Conservation (phyloP, 768 basidiomycete species). For the Termitomyces sp. region DNA sequence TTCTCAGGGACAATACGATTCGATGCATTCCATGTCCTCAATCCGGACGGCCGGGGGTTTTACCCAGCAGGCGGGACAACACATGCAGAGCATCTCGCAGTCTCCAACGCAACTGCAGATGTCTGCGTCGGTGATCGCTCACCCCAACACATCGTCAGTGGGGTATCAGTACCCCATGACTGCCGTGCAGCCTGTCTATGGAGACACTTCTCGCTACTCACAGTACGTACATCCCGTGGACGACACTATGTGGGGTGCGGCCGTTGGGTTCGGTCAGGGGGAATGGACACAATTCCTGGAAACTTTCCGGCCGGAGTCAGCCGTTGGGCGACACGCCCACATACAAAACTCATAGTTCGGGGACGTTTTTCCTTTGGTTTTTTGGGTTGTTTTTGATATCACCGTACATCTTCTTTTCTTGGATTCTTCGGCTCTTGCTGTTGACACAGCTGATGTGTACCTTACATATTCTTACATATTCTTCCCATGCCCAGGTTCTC, state of each 20-base stretch:
- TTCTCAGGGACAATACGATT: conserved; percentile 29
- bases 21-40: conserved; percentile 16
- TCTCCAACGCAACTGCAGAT: conserved; percentile 20
- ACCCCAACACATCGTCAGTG: conserved; percentile 1
- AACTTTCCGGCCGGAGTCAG: conserved; percentile 47
- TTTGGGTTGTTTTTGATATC: not conserved
- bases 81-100: conserved; percentile 9
- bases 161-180: conserved; percentile 17
- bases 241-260: conserved; percentile 71
- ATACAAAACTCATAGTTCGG: conserved; percentile 26
- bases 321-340: conserved; percentile 25
- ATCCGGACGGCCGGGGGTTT: conserved; percentile 13
- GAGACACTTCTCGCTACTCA: conserved; percentile 33
- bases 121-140: conserved; percentile 17
- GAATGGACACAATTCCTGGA: conserved; percentile 69
- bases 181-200: conserved; percentile 28
- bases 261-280: conserved; percentile 67
- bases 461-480: not conserved
- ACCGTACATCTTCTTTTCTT: conserved; percentile 11
- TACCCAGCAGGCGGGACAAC: conserved; percentile 9
- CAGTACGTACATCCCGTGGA: conserved; percentile 51
- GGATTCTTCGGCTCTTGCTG: conserved; percentile 14
- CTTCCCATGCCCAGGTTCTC: conserved; percentile 7
- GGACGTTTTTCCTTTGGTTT: not conserved
- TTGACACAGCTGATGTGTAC: conserved; percentile 19